phyloP scores from a whole-genome alignment of 2,329 filamentous ascomycete species.

The Cladophialophora chaetospira region DNA sequence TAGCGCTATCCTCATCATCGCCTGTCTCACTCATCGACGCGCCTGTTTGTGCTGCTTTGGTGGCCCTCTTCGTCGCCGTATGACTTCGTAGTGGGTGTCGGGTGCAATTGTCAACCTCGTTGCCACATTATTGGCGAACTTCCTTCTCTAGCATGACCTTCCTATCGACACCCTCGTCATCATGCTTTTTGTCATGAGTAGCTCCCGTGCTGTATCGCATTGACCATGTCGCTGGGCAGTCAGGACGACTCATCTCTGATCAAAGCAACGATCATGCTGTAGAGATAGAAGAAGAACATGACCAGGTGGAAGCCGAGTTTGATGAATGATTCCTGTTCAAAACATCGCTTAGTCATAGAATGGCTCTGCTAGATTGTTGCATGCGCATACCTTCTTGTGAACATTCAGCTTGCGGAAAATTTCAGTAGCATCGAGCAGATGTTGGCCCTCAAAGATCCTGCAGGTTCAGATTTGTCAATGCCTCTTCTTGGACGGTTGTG shows the following conservation, averaged over 20 bases:
- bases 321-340: constrained; percentile 88
- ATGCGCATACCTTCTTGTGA: constrained; percentile 80
- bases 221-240: constrained; percentile 45
- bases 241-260: constrained; percentile 93
- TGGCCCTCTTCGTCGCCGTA: neutral
- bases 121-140: neutral
- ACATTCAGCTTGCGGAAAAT: constrained; percentile 99
- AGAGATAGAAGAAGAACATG: constrained; percentile 99
- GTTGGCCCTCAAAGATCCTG: constrained; percentile 96
- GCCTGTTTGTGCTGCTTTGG: neutral
- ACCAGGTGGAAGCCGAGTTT: constrained; percentile 98
- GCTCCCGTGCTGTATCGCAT: constrained; percentile 43
- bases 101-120: neutral
- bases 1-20: neutral
- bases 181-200: constrained; percentile 16
- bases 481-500: neutral
- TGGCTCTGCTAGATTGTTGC: neutral
- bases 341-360: neutral
- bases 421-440: constrained; percentile 94
- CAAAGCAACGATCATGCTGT: constrained; percentile 96
- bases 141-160: neutral
- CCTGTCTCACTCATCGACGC: neutral
- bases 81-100: neutral
- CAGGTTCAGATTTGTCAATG: constrained; percentile 20
- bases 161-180: neutral